phyloP scores from a whole-genome alignment of 225 moss, liverwort and hornwort genomes.

The Marchantia polymorpha region DNA sequence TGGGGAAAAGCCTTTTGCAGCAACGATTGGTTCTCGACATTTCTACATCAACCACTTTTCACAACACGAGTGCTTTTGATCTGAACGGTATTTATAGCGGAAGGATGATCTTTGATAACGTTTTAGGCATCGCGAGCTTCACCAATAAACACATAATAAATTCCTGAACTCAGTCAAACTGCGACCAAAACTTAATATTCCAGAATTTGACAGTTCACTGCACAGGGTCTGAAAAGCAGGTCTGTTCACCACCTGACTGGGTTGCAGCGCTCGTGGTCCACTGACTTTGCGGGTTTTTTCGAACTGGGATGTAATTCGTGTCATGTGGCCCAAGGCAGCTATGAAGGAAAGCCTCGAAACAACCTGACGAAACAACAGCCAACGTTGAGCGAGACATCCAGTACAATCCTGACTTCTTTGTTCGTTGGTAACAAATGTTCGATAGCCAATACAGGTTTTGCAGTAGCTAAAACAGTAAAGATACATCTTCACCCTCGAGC shows the following conservation, averaged over 20 bases:
- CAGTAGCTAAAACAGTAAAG: too few species aligned
- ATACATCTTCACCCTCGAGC: too few species aligned
- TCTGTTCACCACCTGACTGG: slow-evolving; percentile 71
- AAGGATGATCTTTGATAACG: too few species aligned
- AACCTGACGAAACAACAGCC: slow-evolving; percentile 45
- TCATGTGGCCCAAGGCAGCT: slow-evolving; percentile 99
- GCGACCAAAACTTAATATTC: not conserved
- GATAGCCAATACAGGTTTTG: too few species aligned
- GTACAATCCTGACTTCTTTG: too few species aligned
- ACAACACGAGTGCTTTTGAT: too few species aligned
- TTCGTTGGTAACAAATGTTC: too few species aligned
- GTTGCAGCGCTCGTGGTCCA: slow-evolving; percentile 96
- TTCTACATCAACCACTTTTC: too few species aligned
- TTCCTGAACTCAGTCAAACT: not conserved
- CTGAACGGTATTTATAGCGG: too few species aligned
- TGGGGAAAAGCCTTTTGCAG: too few species aligned
- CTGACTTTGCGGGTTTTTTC: slow-evolving; percentile 99
- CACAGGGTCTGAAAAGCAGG: too few species aligned
- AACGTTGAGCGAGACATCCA: not conserved
- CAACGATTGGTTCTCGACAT: too few species aligned
- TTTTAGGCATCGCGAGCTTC: not conserved
- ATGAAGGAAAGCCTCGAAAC: slow-evolving; percentile 98
- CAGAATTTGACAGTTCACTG: not conserved
- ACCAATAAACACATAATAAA: not conserved
- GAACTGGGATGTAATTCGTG: slow-evolving; percentile 94